phyloP scores from a whole-genome alignment of 208 protist genomes.

The Leishmania gerbilli region DNA sequence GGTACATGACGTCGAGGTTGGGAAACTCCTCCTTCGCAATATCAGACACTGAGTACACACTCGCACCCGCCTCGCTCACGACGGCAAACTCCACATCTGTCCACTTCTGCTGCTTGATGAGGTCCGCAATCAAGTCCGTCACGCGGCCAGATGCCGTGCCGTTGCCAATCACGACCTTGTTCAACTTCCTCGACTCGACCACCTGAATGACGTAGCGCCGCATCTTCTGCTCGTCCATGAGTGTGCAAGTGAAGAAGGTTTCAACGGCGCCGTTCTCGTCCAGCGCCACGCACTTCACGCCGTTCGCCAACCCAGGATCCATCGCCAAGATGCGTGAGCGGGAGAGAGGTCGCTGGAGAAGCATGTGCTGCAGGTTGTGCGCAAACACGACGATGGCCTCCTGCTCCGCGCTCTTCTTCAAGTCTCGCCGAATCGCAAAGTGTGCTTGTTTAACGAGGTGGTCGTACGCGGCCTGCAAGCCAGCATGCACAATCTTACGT shows the following conservation, averaged over 20 bases:
- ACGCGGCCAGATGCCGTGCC: constrained; percentile 76
- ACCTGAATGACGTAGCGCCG: constrained; percentile 55
- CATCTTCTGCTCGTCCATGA: constrained; percentile 69
- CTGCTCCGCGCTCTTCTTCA: constrained; percentile 77
- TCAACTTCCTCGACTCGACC: constrained; percentile 50
- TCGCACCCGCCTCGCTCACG: constrained; percentile 85
- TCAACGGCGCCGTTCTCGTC: constrained; percentile 70
- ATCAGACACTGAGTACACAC: constrained; percentile 82
- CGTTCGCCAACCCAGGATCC: constrained; percentile 82
- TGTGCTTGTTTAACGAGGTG: constrained; percentile 52
- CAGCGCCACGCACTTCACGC: constrained; percentile 85
- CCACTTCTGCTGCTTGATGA: constrained; percentile 46
- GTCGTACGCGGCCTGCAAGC: constrained; percentile 30
- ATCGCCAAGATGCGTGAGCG: constrained; percentile 76
- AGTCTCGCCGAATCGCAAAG: constrained; percentile 55
- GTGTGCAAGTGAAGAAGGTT: constrained; percentile 68
- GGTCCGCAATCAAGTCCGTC: constrained; percentile 50
- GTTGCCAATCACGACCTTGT: constrained; percentile 89
- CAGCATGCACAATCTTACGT: constrained; percentile 19
- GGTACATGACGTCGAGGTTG: constrained; percentile 71
- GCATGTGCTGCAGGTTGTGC: constrained; percentile 78
- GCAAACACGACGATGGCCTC: constrained; percentile 81
- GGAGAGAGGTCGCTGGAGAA: constrained; percentile 74
- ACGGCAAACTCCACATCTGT: constrained; percentile 76
- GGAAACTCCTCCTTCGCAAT: constrained; percentile 80